Percentiles rank a stretch among this genome's conserved stretches.
Evolutionary conservation across 768 basidiomycete species (phyloP).

Genomic region (Amanita brunnescens): DNA sequence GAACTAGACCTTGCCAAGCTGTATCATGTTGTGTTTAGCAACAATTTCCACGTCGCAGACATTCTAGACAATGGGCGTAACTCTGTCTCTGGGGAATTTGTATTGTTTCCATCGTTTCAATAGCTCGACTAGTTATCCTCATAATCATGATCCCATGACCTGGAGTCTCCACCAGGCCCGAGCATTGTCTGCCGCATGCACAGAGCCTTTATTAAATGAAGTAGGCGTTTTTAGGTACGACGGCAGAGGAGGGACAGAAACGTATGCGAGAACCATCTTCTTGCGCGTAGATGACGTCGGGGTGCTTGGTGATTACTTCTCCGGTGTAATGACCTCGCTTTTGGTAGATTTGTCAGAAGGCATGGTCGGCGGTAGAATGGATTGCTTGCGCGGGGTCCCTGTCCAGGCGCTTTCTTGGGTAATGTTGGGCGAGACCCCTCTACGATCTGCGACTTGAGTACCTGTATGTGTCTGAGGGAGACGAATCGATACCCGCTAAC

Average conservation of each 20-base stretch:
- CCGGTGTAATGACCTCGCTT: not conserved
- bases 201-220: slow-evolving; percentile 25
- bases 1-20: slow-evolving; percentile 11
- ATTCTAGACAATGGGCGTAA: slow-evolving; percentile 10
- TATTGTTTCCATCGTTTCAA: no score
- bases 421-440: slow-evolving; percentile 11
- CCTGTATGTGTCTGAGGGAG: slow-evolving; percentile 53
- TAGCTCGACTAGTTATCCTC: no score
- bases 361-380: not conserved
- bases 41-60: slow-evolving; percentile 5
- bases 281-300: slow-evolving; percentile 1
- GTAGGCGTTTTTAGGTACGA: slow-evolving; percentile 32
- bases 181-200: no score
- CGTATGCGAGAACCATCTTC: slow-evolving; percentile 26
- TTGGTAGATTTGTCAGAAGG: not conserved
- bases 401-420: slow-evolving; percentile 2
- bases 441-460: slow-evolving; percentile 16
- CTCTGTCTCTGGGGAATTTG: no score
- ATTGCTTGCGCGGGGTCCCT: slow-evolving; percentile 5
- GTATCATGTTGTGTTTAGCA: slow-evolving; percentile 12
- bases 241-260: slow-evolving; percentile 30
- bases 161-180: no score
- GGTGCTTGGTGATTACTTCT: not conserved
- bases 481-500: slow-evolving; percentile 48
- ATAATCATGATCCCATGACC: no score